These are phyloP conservation scores for Pichia scutulata DNA, from an alignment of 805 yeast genomes.

Conservation along the genomic window DNA sequence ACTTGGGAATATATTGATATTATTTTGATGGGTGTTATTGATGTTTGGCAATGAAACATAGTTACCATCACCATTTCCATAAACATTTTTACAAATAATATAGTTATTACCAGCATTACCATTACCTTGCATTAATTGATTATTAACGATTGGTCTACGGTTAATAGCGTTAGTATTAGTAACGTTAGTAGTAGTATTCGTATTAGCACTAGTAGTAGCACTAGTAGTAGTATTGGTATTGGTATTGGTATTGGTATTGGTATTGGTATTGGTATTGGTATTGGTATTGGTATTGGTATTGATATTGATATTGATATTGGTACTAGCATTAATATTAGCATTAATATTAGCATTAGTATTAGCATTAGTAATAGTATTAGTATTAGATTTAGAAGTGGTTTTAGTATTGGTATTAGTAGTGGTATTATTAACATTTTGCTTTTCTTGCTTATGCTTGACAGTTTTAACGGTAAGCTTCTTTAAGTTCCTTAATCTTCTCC, in stretches of 20 bases:
- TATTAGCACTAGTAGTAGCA: too few species aligned
- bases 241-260: too few species aligned
- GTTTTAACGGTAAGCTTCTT: background rate
- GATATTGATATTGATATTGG: too few species aligned
- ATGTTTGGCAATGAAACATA: background rate
- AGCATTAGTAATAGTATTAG: too few species aligned
- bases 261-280: background rate
- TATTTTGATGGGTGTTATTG: background rate
- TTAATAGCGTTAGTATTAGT: too few species aligned
- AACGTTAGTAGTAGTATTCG: too few species aligned
- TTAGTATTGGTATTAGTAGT: background rate
- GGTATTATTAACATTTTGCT: background rate
- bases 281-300: background rate
- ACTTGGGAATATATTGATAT: background rate
- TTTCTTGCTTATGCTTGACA: background rate
- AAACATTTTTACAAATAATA: background rate
- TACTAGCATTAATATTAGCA: background rate
- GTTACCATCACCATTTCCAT: background rate
- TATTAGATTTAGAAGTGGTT: too few species aligned
- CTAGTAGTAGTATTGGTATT: too few species aligned
- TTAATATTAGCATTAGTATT: background rate
- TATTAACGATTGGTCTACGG: too few species aligned
- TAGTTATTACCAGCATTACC: too few species aligned
- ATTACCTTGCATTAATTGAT: too few species aligned
- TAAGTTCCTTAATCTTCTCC: conserved; percentile 33